Evolutionary conservation across 108 stramenopile genomes (phyloP), one percentile per base, ranked within the genome.

Genomic region (Stephanodiscus minutulus): DNA sequence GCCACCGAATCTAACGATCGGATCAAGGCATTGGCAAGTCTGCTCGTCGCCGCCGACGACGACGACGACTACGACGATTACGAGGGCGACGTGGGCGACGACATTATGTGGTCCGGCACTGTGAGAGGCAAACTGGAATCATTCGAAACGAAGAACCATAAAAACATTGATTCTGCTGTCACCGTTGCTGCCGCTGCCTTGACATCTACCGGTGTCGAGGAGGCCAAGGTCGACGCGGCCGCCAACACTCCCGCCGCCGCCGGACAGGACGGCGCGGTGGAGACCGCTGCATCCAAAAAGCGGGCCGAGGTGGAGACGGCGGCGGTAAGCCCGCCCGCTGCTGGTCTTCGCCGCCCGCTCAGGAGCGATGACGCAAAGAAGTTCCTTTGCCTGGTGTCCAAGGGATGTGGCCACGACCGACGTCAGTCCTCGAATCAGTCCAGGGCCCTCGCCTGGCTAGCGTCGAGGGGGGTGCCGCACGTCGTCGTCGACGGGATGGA

Each of bases 401-500:
- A 31, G 18, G 54, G 60, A 43, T 73, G 70, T 22, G n/a, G n/a
- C n/a, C 72, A 76, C 24, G 70, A 81, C 18, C 64, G 61, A 43
- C 31, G 63, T 22, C 83, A 73, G 44, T 64, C 65, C 13, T 20
- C 70, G 25, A 74, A 83, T 56, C 86, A 84, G 61, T 53, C 52
- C 17, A 53, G 61, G 35, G 76, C 74, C 10, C 22, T 72, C 15
- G 63, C 22, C 13, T 68, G 79, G 49, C 63, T 82, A 13, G 44
- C 70, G n/a, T 65, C 55, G 41, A 25, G 65, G 46, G 47, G 76
- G 50, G 66, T 86, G 47, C 62, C 73, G 39, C 71, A 76, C 56
- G 64, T 73, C 18, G 52, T 61, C 50, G 72, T 93, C 13, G 92
- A 93, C 76, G 92, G 88, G 21, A 80, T 64, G 5, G 76, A 87